Evolutionary conservation across 2,329 filamentous ascomycete genomes (phyloP).

Genomic region (Chrysosporium queenslandicum): DNA sequence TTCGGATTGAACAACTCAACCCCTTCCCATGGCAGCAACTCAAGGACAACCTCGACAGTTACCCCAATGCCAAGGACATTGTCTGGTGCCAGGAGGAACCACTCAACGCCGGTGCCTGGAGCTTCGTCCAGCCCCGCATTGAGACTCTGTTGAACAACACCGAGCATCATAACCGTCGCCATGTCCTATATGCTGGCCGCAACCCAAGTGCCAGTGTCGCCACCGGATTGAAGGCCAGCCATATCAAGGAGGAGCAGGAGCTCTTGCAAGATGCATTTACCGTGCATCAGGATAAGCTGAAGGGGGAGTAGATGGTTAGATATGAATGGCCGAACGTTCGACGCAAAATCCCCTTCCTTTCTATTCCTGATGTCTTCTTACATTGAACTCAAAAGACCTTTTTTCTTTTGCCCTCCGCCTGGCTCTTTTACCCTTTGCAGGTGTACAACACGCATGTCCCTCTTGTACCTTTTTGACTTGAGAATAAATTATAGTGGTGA

Average conservation of each 20-base stretch:
- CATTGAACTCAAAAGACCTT: neutral
- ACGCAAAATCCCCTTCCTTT: neutral
- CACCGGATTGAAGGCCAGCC: conserved; percentile 77
- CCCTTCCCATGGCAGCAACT: conserved; percentile 98
- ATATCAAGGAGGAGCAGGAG: conserved; percentile 87
- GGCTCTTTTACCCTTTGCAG: neutral
- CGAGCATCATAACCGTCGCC: conserved; percentile 78
- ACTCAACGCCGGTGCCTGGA: conserved; percentile 93
- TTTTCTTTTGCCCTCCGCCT: neutral
- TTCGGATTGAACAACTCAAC: conserved; percentile 92
- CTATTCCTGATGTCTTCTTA: conserved; percentile 4
- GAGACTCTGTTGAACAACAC: conserved; percentile 94
- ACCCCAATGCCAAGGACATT: conserved; percentile 94
- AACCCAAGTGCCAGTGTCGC: conserved; percentile 89
- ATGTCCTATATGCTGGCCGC: conserved; percentile 94
- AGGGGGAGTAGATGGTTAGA: conserved; percentile 46
- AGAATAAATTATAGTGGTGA: neutral
- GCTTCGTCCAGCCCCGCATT: conserved; percentile 90
- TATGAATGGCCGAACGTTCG: neutral
- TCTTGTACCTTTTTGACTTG: neutral
- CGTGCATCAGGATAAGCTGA: conserved; percentile 55
- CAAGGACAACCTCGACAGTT: conserved; percentile 90
- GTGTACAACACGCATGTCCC: conserved; percentile 4
- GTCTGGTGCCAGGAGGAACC: conserved; percentile 98
- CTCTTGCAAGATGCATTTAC: conserved; percentile 57